A percentile compares a stretch with the other conserved stretches of the same genome.
These are phyloP conservation scores for Diatrype stigma DNA, from an alignment of 2,329 filamentous ascomycete genomes.

Conservation along the genomic window DNA sequence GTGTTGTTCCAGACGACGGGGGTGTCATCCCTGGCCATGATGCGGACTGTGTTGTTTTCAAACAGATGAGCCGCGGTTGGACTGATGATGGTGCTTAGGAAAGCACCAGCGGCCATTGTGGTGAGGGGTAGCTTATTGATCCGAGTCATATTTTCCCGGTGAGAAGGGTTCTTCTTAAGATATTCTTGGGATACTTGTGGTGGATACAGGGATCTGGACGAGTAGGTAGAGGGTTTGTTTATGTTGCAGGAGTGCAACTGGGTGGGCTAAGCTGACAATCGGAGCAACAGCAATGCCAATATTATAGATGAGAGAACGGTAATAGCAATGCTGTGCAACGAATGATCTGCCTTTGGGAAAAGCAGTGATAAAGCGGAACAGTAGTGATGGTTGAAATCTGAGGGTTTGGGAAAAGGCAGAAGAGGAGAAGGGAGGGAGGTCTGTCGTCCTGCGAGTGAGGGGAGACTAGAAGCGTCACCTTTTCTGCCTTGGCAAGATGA, in stretches of 20 bases:
- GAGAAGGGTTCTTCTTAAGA: neutral
- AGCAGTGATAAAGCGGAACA: neutral
- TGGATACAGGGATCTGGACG: neutral
- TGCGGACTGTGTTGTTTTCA: neutral
- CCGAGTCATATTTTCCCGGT: neutral
- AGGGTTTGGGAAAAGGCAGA: neutral
- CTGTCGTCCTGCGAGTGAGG: too few relatives aligned
- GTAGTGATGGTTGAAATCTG: neutral
- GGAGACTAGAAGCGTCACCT: too few relatives aligned
- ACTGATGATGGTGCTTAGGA: neutral
- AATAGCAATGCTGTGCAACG: neutral
- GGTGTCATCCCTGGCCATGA: neutral
- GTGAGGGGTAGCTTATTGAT: neutral
- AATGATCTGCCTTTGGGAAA: neutral
- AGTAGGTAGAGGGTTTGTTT: neutral
- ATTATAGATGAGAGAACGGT: neutral
- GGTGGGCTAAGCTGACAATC: neutral
- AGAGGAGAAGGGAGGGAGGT: neutral
- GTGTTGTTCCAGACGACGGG: conserved; percentile 17
- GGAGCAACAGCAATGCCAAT: neutral
- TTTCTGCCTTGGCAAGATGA: too few relatives aligned
- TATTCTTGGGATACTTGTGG: conserved; percentile 5
- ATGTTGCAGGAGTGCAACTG: neutral
- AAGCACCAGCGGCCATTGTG: neutral
- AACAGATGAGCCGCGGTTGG: neutral